phyloP scores from a whole-genome alignment of 2,329 filamentous ascomycete genomes.

The Raffaelea deltoideospora region DNA sequence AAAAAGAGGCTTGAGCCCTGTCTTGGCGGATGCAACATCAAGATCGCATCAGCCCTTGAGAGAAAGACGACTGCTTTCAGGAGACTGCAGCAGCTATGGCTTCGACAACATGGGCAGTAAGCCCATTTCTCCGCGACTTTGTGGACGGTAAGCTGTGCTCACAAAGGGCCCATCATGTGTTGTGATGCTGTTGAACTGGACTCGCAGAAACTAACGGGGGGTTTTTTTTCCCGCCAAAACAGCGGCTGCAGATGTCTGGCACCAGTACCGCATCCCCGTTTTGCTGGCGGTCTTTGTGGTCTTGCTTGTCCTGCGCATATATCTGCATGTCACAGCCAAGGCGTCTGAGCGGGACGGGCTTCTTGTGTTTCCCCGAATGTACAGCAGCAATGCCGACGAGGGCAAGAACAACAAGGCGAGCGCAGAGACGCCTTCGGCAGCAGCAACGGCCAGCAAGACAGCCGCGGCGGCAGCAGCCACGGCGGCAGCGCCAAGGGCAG shows the following conservation, averaged over 20 bases:
- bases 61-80: neutral
- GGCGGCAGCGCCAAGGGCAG: too few relatives aligned
- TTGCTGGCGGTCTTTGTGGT: constrained; percentile 22
- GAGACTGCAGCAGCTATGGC: constrained; percentile 5
- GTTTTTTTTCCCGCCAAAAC: neutral
- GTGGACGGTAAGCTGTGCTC: neutral
- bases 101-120: constrained; percentile 1
- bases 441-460: neutral
- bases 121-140: constrained; percentile 1
- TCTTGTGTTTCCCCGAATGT: constrained; percentile 21
- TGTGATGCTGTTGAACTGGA: too few relatives aligned
- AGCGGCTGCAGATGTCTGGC: constrained; percentile 26
- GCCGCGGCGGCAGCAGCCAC: neutral
- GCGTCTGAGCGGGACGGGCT: constrained; percentile 18
- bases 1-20: too few relatives aligned
- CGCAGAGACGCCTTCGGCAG: neutral
- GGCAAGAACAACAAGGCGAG: neutral
- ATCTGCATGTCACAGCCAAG: constrained; percentile 20
- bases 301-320: constrained; percentile 24
- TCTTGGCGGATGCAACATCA: too few relatives aligned
- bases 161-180: too few relatives aligned
- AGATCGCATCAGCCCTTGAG: neutral
- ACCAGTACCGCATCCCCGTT: constrained; percentile 28
- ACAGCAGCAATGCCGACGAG: constrained; percentile 8
- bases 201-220: neutral